Conservation (phyloP, 768 basidiomycete genomes). For the Amanita muscaria region DNA sequence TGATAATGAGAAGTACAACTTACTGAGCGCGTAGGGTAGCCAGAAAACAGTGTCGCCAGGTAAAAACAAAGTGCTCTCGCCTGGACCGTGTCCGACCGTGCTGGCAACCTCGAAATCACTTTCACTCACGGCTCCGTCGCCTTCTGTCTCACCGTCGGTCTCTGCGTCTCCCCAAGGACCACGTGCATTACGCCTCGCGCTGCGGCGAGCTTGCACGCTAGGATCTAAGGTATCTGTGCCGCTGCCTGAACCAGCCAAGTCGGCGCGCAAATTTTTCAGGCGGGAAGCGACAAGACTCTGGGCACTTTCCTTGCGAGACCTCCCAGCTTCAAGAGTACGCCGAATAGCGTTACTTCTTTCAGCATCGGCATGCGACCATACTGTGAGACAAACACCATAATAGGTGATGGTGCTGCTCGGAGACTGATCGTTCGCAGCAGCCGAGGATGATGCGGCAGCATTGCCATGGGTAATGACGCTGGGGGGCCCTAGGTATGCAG, state of each 20-base stretch:
- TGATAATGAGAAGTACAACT: conserved; percentile 22
- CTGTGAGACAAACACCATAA: conserved; percentile 87
- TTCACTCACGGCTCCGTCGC: conserved; percentile 69
- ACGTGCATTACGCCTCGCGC: conserved; percentile 47
- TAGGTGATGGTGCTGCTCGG: conserved; percentile 55
- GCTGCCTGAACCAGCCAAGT: conserved; percentile 34
- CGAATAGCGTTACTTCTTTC: conserved; percentile 81
- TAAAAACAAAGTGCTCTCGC: conserved; percentile 82
- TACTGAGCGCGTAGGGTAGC: conserved; percentile 89
- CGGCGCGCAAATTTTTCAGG: conserved; percentile 54
- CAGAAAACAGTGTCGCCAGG: conserved; percentile 90
- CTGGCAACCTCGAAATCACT: conserved; percentile 82
- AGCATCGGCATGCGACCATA: conserved; percentile 93
- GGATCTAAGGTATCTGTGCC: conserved; percentile 37
- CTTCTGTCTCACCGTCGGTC: conserved; percentile 73
- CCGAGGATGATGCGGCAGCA: conserved; percentile 22
- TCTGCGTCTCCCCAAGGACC: conserved; percentile 69
- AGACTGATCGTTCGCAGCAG: conserved; percentile 18
- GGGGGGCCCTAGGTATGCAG: conserved; percentile 75
- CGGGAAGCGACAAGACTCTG: conserved; percentile 65
- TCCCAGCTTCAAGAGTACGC: conserved; percentile 69
- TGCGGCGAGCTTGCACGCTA: conserved; percentile 45
- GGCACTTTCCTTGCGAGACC: conserved; percentile 71
- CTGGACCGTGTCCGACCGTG: conserved; percentile 71
- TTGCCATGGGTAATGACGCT: conserved; percentile 47